Conservation (phyloP, 371 early-diverging fungal species). For the Umbelopsis sp. region DNA sequence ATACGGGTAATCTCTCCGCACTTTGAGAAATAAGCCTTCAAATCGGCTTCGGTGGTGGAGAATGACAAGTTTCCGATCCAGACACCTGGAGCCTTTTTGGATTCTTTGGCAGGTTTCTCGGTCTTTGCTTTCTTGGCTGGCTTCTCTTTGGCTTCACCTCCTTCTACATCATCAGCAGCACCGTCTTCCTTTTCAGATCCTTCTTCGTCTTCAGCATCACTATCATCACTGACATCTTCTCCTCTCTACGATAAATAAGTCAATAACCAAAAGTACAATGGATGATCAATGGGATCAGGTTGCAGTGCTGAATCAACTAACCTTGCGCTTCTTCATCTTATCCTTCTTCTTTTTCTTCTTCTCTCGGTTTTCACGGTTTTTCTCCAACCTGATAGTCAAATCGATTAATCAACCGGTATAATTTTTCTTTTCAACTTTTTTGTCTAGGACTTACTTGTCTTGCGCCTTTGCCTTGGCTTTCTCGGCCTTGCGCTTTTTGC, state of each 20-base stretch:
- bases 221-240: conserved; percentile 31
- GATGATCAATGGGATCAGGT: background rate
- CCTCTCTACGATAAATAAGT: conserved; percentile 34
- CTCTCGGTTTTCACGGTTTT: conserved; percentile 44
- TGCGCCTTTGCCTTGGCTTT: conserved; percentile 41
- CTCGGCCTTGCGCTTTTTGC: conserved; percentile 25
- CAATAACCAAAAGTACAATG: too few species aligned
- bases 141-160: conserved; percentile 22
- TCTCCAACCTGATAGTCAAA: conserved; percentile 33
- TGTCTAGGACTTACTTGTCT: conserved; percentile 30
- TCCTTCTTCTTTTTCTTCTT: conserved; percentile 48
- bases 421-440: conserved; percentile 6
- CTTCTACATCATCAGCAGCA: background rate
- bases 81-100: conserved; percentile 56
- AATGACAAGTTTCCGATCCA: conserved; percentile 82
- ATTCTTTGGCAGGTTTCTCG: conserved; percentile 40
- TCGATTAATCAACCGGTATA: background rate
- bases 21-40: conserved; percentile 60
- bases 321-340: conserved; percentile 51
- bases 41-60: conserved; percentile 54
- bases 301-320: conserved; percentile 2
- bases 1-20: conserved; percentile 71
- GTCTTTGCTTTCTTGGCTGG: conserved; percentile 40
- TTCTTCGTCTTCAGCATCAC: conserved; percentile 7
- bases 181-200: background rate